Evolutionary conservation across 345 rosid species (phyloP).

Genomic region (Sapria himalayana): DNA sequence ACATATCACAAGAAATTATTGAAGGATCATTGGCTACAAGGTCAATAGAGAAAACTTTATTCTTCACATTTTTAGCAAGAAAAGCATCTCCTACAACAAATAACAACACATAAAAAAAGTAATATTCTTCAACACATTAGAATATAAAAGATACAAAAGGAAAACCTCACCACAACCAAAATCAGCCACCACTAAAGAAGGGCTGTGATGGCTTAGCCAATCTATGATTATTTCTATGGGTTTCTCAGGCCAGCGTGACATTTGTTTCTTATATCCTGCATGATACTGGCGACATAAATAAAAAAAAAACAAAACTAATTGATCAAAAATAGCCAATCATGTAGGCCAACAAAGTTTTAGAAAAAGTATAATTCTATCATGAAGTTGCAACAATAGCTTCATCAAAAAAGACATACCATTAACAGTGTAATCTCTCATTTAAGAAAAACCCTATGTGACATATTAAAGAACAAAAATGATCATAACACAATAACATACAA

Average conservation of each 20-base stretch:
- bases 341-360: too few species aligned
- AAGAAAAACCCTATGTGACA: too few species aligned
- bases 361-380: too few species aligned
- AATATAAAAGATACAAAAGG: conserved; percentile 1
- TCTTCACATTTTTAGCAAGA: conserved; percentile 64
- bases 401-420: too few species aligned
- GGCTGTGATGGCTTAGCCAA: conserved; percentile 40
- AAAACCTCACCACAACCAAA: conserved; percentile 81
- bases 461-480: too few species aligned
- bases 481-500: too few species aligned
- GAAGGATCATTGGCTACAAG: conserved; percentile 65
- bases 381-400: too few species aligned
- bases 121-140: conserved; percentile 3
- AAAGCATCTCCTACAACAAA: conserved; percentile 55
- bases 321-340: too few species aligned
- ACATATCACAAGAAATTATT: conserved; percentile 81
- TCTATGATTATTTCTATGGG: conserved; percentile 55
- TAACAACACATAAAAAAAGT: not conserved
- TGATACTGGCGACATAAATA: conserved; percentile 50
- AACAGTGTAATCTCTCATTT: too few species aligned
- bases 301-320: too few species aligned
- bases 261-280: conserved; percentile 84
- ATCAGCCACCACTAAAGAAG: conserved; percentile 82
- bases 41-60: conserved; percentile 83
- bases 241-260: conserved; percentile 87